These are phyloP conservation scores for Diaporthe velutina DNA, from an alignment of 2,329 filamentous ascomycete species.

Conservation along the genomic window DNA sequence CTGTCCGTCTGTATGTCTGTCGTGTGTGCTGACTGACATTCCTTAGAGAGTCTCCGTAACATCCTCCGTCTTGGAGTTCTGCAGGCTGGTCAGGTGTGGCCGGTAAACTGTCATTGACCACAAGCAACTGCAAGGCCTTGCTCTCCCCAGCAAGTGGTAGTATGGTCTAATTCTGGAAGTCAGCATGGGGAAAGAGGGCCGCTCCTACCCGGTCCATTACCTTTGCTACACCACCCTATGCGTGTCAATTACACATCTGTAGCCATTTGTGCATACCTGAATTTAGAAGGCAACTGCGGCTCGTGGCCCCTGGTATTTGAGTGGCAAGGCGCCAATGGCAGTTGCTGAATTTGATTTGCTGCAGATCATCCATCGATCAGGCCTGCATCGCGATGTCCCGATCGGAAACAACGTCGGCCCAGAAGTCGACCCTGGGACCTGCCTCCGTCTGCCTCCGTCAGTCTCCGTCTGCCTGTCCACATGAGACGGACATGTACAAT, in stretches of 20 bases:
- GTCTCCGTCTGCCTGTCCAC: background rate
- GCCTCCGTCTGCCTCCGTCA: background rate
- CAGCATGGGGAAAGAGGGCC: slow-evolving; percentile 7
- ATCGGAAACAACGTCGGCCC: slow-evolving; percentile 29
- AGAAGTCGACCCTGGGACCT: background rate
- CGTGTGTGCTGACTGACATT: background rate
- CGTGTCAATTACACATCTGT: background rate
- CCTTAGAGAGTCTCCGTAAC: background rate
- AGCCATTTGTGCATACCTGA: background rate
- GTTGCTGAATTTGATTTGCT: slow-evolving; percentile 1
- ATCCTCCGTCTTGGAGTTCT: background rate
- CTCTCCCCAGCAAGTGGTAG: background rate
- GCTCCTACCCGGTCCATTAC: slow-evolving; percentile 19
- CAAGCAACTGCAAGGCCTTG: background rate
- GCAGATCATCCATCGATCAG: slow-evolving; percentile 28
- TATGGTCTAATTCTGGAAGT: slow-evolving; percentile 1
- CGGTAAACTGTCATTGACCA: background rate
- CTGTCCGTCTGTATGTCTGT: background rate
- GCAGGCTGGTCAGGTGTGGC: background rate
- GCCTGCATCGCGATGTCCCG: slow-evolving; percentile 27
- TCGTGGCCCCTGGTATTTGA: slow-evolving; percentile 11
- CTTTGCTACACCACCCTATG: background rate
- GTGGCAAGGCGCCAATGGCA: slow-evolving; percentile 8
- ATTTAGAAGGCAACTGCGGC: slow-evolving; percentile 9
- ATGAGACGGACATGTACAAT: background rate